Conservation (phyloP, 2,329 filamentous ascomycete species). For the Mycocentrospora acerina region DNA sequence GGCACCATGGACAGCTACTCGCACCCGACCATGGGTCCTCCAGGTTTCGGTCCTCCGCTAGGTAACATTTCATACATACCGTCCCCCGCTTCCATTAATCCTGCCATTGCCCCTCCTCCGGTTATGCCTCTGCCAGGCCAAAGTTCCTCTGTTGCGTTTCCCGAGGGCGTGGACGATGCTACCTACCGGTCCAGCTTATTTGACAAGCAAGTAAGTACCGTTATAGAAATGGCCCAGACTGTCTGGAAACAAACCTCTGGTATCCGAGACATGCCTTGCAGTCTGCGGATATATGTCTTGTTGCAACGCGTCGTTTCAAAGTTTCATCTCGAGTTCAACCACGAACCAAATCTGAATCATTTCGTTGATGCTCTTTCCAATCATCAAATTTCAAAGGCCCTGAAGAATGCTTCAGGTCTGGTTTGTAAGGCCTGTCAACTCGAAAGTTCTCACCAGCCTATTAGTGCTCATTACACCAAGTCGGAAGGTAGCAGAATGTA, state of each 20-base stretch:
- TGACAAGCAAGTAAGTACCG: slow-evolving; percentile 44
- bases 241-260: slow-evolving; percentile 64
- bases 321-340: slow-evolving; percentile 60
- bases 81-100: slow-evolving; percentile 33
- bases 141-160: slow-evolving; percentile 16
- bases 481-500: slow-evolving; percentile 44
- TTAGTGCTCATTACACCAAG: slow-evolving; percentile 36
- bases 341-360: slow-evolving; percentile 61
- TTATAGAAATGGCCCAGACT: slow-evolving; percentile 56
- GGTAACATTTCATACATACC: slow-evolving; percentile 32
- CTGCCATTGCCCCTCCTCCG: slow-evolving; percentile 30
- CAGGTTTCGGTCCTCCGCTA: slow-evolving; percentile 27
- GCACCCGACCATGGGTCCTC: slow-evolving; percentile 33
- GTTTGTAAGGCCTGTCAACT: slow-evolving; percentile 46
- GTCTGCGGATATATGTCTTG: slow-evolving; percentile 63
- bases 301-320: slow-evolving; percentile 63
- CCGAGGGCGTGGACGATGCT: slow-evolving; percentile 21
- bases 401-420: slow-evolving; percentile 49
- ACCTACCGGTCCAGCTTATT: slow-evolving; percentile 37
- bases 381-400: slow-evolving; percentile 43
- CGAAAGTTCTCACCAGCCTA: slow-evolving; percentile 27
- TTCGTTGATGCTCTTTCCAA: slow-evolving; percentile 48
- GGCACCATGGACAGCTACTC: slow-evolving; percentile 32
- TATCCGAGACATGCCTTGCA: slow-evolving; percentile 62
- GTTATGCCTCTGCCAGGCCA: slow-evolving; percentile 19